These are phyloP conservation scores for Tolypocladium nubicola DNA, from an alignment of 2,329 filamentous ascomycete genomes.

Conservation along the genomic window DNA sequence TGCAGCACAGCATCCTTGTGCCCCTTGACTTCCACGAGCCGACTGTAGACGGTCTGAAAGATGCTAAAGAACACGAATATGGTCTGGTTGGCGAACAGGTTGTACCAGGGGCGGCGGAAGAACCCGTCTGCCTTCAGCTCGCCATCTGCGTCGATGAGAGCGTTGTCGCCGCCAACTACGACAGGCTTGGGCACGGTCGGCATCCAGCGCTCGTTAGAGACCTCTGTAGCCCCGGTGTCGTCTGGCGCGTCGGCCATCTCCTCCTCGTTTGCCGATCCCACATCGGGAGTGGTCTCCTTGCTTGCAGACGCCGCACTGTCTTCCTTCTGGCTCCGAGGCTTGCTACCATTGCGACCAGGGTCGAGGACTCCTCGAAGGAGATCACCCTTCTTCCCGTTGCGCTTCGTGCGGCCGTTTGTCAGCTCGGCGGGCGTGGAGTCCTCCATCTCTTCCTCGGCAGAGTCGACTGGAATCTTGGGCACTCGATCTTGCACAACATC, in stretches of 20 bases:
- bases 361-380: constrained; percentile 82
- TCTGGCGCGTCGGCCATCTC: constrained; percentile 56
- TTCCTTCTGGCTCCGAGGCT: constrained; percentile 63
- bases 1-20: constrained; percentile 62
- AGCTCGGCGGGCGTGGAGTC: constrained; percentile 62
- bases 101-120: constrained; percentile 72
- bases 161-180: constrained; percentile 41
- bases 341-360: constrained; percentile 59
- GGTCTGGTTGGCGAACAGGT: constrained; percentile 83
- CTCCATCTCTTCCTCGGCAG: constrained; percentile 68
- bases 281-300: constrained; percentile 82
- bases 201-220: constrained; percentile 55
- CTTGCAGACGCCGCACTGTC: constrained; percentile 68
- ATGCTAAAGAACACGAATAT: constrained; percentile 93
- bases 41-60: constrained; percentile 82
- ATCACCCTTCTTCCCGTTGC: constrained; percentile 67
- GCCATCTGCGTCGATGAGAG: constrained; percentile 44
- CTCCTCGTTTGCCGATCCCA: constrained; percentile 66
- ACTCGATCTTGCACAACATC: constrained; percentile 58
- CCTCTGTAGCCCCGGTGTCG: constrained; percentile 48
- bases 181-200: constrained; percentile 47
- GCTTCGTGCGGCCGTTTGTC: constrained; percentile 56
- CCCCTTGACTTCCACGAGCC: constrained; percentile 74
- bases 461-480: constrained; percentile 57
- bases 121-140: constrained; percentile 68